Evolutionary conservation across 352 stramenopile genomes (phyloP).

Genomic region (Globisporangium irregulare): DNA sequence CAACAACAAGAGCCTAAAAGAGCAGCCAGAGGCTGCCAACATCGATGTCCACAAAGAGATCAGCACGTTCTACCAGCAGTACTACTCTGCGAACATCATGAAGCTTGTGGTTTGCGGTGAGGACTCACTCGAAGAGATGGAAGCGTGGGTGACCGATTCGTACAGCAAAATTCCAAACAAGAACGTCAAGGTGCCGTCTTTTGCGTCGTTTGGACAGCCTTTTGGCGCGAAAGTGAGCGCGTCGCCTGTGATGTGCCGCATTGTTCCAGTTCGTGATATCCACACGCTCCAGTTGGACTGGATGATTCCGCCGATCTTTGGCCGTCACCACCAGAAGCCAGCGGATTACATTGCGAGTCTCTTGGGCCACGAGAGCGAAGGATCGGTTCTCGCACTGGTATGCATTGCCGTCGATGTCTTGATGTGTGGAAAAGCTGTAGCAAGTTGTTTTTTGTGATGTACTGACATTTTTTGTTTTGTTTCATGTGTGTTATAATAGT

Average conservation of each 20-base stretch:
- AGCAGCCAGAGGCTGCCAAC: slow-evolving; percentile 34
- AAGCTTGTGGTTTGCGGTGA: slow-evolving; percentile 79
- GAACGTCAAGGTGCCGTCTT: slow-evolving; percentile 38
- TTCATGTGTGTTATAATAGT: slow-evolving; percentile 25
- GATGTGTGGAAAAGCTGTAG: background rate
- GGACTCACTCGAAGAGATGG: slow-evolving; percentile 66
- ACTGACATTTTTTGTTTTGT: background rate
- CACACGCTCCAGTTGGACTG: slow-evolving; percentile 73
- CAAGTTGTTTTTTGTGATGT: background rate
- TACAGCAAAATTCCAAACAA: slow-evolving; percentile 71
- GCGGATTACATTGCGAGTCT: slow-evolving; percentile 79
- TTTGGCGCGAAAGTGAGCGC: slow-evolving; percentile 45
- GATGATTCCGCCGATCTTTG: slow-evolving; percentile 75
- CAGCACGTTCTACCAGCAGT: slow-evolving; percentile 58
- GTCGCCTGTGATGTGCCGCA: slow-evolving; percentile 52
- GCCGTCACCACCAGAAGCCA: slow-evolving; percentile 69
- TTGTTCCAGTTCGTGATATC: slow-evolving; percentile 76
- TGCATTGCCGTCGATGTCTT: slow-evolving; percentile 2
- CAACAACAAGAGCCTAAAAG: slow-evolving; percentile 70
- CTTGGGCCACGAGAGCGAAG: slow-evolving; percentile 80
- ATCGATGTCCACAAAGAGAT: slow-evolving; percentile 65
- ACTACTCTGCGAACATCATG: slow-evolving; percentile 85
- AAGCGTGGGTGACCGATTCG: slow-evolving; percentile 55
- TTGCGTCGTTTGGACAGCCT: slow-evolving; percentile 33
- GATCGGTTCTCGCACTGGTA: slow-evolving; percentile 78